Evolutionary conservation across 176 grass and related monocot genomes (phyloP), one percentile per base, ranked within the genome.

Genomic region (Oryza nivara): DNA sequence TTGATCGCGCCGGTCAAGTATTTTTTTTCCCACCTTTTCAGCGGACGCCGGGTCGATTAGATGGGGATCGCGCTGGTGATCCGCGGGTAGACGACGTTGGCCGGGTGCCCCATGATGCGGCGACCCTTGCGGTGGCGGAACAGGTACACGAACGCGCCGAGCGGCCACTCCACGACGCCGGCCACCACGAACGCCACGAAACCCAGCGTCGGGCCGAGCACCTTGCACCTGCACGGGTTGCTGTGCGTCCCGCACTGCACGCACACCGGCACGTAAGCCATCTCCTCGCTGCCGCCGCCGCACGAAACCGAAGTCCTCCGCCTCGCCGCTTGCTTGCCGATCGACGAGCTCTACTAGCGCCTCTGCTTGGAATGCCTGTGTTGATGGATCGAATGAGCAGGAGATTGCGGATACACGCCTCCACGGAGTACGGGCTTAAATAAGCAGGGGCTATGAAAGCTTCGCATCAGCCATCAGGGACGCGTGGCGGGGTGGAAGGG

Each of bases 211-310:
- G 95, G 92, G 6, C 95, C 95, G 9, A 98, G 73, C 38, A 98
- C 91, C 85, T 92, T 91, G 80, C 95, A 95, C 69, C 91, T 85
- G 92, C 95, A 97, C 44, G 95, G 95, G 91, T 97, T 97, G 82
- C 91, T 93, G 79, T 84, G 78, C 56, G 92, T 95, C 68, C 95
- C 95, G 80, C 95, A 98, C 89, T 95, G 85, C 46, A 95, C 87
- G 85, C 92, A 98, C 26, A 75, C 11, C 48, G 90, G 92, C 47
- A 86, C 79, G 64, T 67, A 51, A 78, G 70, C 74, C 84, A 83
- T 86, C 8, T 75, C 46, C 40, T 41, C 15, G 1, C 11, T 44
- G 83, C 46, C 10, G 4, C 12, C 44, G 0, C 30, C 38, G 20
- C 66, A 12, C 63, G 4, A 26, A 48, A 79, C 67, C 19, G 36